Evolutionary conservation across 2,329 filamentous ascomycete species (phyloP), one percentile per base, ranked within the genome.

Genomic region (Clarireedia paspali): DNA sequence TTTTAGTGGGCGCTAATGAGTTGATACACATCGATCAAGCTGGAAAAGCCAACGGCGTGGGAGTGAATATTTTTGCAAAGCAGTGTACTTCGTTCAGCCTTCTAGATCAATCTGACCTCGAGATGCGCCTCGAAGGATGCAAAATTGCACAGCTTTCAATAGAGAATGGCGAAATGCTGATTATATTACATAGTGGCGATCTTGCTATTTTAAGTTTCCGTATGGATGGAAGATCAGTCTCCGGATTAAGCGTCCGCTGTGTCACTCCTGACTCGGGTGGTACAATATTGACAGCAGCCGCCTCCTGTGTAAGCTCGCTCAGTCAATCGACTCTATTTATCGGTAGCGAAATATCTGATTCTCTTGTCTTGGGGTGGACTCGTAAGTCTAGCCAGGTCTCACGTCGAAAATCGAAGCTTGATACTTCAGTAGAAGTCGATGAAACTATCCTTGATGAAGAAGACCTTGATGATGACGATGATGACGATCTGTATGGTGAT

Each of bases 1-100:
- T 99, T 15, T 78, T 99, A 15, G 75, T 97, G 20, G 95, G 94
- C 27, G 79, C 81, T 48, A 97, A 99, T 68, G 91, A 96, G 68
- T 73, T 99, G 59, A 88, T 99, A 58, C 94, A 99, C 70, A 84
- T 99, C 62, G 92, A 97, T 67, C 94, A 99, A 75, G 90, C 90
- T 10, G 94, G 94, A 30, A 96, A 95, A 70, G 82, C 91, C 12
- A 96, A 90, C 66, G 92, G 91, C 2, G 87, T 97, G 57, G 92
- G 88, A 4, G 89, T 99, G 61, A 99, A 99, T 67, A 82, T 89
- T 36, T 95, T 96, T 72, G 87, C 91, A 4, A 89, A 85, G 69
- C 82, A 88, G 59, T 82, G 83, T 60, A 96, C 92, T 2, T 82
- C 87, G 0, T 97, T 96, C 66, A 82, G 86, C 50, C 83, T 99